Evolutionary conservation across 176 grass and related monocot species (phyloP).

Genomic region (Ampelocalamus luodianensis): DNA sequence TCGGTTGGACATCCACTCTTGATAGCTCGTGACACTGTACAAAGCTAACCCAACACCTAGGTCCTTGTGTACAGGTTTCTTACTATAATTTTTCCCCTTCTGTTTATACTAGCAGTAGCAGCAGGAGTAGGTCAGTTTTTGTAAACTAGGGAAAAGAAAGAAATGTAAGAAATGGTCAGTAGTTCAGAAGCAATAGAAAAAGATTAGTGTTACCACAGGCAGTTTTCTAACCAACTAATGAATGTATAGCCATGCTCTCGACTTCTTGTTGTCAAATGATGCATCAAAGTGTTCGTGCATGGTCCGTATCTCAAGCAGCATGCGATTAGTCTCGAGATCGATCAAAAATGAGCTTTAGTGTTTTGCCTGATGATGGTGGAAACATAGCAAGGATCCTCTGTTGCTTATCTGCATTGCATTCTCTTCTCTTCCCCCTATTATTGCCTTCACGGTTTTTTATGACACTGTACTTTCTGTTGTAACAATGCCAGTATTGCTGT

Average conservation of each 20-base stretch:
- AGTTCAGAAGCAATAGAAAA: slow-evolving; percentile 46
- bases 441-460: background rate
- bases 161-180: slow-evolving; percentile 34
- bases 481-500: slow-evolving; percentile 1
- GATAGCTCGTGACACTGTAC: slow-evolving; percentile 46
- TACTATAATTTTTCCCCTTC: slow-evolving; percentile 11
- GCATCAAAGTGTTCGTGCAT: slow-evolving; percentile 2
- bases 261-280: background rate
- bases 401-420: slow-evolving; percentile 2
- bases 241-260: slow-evolving; percentile 24
- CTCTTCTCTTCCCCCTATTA: background rate
- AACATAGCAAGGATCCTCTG: background rate
- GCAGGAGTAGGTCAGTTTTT: slow-evolving; percentile 51
- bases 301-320: background rate
- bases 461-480: background rate
- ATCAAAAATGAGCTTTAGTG: background rate
- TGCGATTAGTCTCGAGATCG: background rate
- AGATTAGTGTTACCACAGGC: slow-evolving; percentile 39
- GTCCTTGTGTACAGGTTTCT: slow-evolving; percentile 58
- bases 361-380: background rate
- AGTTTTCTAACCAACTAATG: slow-evolving; percentile 23
- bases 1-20: slow-evolving; percentile 4
- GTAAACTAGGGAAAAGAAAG: slow-evolving; percentile 51
- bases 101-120: slow-evolving; percentile 52
- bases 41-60: slow-evolving; percentile 57